A percentile compares a stretch with the other conserved stretches of the same genome.
These are phyloP conservation scores for Strigomonas oncopelti DNA, from an alignment of 208 protist genomes.

Conservation along the genomic window DNA sequence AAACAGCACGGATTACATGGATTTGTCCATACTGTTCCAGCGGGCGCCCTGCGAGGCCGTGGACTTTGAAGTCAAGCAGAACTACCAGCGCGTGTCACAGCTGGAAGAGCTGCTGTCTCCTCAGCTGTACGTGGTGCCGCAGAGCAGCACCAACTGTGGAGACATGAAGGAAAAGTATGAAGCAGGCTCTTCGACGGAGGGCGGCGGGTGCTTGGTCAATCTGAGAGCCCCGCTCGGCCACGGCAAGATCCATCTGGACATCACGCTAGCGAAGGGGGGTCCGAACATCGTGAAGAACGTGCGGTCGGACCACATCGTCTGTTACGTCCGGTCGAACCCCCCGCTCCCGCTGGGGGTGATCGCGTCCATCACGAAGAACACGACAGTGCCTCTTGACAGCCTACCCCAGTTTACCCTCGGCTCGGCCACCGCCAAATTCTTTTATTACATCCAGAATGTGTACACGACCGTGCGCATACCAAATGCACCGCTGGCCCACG, in stretches of 20 bases:
- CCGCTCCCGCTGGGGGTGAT: neutral
- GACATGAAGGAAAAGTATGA: neutral
- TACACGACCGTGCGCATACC: slow-evolving; percentile 23
- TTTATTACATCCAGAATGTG: slow-evolving; percentile 32
- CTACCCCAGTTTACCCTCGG: neutral
- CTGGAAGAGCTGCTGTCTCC: neutral
- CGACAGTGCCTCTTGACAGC: neutral
- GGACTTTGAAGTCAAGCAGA: neutral
- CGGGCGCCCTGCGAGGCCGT: neutral
- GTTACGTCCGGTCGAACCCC: slow-evolving; percentile 8
- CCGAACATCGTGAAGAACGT: slow-evolving; percentile 10
- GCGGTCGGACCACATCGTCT: slow-evolving; percentile 16
- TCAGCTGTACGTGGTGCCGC: neutral
- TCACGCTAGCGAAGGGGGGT: slow-evolving; percentile 18
- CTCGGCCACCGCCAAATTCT: neutral
- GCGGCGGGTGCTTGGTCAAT: slow-evolving; percentile 20
- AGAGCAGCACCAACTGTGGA: neutral
- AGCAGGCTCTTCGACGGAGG: slow-evolving; percentile 13
- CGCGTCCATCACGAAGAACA: neutral
- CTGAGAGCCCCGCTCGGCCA: slow-evolving; percentile 16
- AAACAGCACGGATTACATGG: neutral
- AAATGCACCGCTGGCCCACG: slow-evolving; percentile 18
- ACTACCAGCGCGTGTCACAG: neutral
- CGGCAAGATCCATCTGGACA: slow-evolving; percentile 15
- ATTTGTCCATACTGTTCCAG: neutral